phyloP scores from a whole-genome alignment of 2,329 filamentous ascomycete genomes.

The Gnomoniopsis smithogilvyi region DNA sequence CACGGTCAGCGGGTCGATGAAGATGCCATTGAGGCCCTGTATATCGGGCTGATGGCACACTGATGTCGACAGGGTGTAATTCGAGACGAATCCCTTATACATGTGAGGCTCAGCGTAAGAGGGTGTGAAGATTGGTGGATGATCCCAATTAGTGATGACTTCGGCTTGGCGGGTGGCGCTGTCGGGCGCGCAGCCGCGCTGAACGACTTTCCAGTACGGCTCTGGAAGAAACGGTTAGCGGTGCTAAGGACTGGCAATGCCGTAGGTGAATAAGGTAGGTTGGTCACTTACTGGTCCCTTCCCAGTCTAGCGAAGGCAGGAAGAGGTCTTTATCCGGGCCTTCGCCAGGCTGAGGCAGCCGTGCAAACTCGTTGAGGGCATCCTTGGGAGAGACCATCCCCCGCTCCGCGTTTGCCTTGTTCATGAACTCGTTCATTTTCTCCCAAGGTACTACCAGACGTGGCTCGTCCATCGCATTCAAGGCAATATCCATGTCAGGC shows the following conservation, averaged over 20 bases:
- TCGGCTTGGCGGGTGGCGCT: constrained; percentile 54
- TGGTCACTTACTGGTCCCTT: constrained; percentile 42
- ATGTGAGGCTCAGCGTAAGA: constrained; percentile 46
- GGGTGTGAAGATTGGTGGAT: constrained; percentile 42
- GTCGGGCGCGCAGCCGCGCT: constrained; percentile 59
- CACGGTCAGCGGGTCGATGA: constrained; percentile 58
- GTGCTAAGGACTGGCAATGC: not conserved
- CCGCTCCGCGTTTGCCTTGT: constrained; percentile 46
- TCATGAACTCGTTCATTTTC: constrained; percentile 52
- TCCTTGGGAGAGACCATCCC: constrained; percentile 41
- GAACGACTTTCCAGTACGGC: constrained; percentile 55
- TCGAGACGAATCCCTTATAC: constrained; percentile 56
- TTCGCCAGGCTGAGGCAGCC: constrained; percentile 36
- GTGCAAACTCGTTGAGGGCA: constrained; percentile 41
- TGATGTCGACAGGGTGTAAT: constrained; percentile 58
- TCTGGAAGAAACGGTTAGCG: constrained; percentile 28
- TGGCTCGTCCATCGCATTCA: constrained; percentile 67
- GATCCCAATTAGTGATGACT: constrained; percentile 40
- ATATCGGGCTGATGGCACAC: constrained; percentile 65
- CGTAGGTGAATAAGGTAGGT: not conserved
- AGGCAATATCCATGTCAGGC: constrained; percentile 65
- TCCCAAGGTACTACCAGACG: constrained; percentile 63
- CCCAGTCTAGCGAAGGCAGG: constrained; percentile 44
- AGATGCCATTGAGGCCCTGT: constrained; percentile 60
- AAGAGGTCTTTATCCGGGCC: constrained; percentile 30